phyloP scores from a whole-genome alignment of 2,329 filamentous ascomycete genomes.

The Ustilaginoidea virens region DNA sequence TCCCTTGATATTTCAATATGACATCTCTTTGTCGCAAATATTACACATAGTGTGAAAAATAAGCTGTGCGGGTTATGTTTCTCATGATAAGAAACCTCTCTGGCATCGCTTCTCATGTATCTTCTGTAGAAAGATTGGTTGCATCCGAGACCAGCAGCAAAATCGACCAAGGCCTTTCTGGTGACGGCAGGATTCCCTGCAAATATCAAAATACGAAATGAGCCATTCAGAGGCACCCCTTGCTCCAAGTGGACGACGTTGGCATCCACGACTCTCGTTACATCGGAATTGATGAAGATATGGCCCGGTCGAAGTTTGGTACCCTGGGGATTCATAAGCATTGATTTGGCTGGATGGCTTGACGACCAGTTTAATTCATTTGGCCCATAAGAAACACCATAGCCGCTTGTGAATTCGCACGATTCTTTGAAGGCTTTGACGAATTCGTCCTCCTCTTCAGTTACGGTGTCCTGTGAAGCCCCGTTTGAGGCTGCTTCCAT shows the following conservation, averaged over 20 bases:
- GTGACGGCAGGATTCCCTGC: conserved; percentile 51
- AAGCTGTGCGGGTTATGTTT: conserved; percentile 68
- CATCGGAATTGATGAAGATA: conserved; percentile 61
- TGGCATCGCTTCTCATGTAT: conserved; percentile 47
- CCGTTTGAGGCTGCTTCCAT: conserved; percentile 47
- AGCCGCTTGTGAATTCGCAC: conserved; percentile 86
- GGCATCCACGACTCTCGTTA: conserved; percentile 75
- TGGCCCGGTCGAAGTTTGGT: conserved; percentile 58
- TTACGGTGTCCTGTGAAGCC: conserved; percentile 11
- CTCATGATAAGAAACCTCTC: conserved; percentile 58
- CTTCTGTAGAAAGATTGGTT: conserved; percentile 57
- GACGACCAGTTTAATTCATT: conserved; percentile 76
- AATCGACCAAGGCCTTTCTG: conserved; percentile 49
- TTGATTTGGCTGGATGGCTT: conserved; percentile 54
- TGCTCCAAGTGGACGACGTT: conserved; percentile 86
- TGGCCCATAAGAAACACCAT: conserved; percentile 71
- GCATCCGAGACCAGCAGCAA: conserved; percentile 48
- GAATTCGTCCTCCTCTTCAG: conserved; percentile 50
- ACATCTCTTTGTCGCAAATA: conserved; percentile 53
- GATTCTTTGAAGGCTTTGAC: conserved; percentile 80
- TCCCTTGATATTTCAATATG: conserved; percentile 59
- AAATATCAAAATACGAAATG: conserved; percentile 76
- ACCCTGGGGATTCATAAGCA: conserved; percentile 49
- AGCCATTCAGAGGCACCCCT: conserved; percentile 74
- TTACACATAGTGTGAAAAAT: conserved; percentile 66